Evolutionary conservation across 805 yeast species (phyloP), one percentile per base, ranked within the genome.

Genomic region (Cyberlindnera misumaiensis): DNA sequence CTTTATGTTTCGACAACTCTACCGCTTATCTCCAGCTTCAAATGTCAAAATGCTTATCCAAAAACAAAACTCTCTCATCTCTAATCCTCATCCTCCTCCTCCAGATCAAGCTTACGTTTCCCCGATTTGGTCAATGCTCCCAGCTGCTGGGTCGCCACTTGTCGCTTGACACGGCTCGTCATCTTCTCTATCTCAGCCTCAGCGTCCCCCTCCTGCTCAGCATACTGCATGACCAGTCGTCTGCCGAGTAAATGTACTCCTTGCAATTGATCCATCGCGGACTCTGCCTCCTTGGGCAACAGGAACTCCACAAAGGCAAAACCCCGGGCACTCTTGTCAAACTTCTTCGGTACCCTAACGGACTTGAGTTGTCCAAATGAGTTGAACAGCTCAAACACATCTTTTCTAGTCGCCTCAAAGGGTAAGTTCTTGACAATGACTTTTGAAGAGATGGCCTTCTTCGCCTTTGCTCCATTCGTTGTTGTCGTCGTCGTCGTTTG

Each of bases 181-280:
- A 93, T 84, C 58, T 80, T 77, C 28, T 80, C 88, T 48, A 90
- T 88, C 61, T 89, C 96, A 36, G 76, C 90, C 60, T 93, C 97
- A 11, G 86, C 95, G 58, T 85, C 77, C 30, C 70, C 81, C 25
- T 89, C 75, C 44, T 73, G 76, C 55, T 86, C 82, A 12, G 97
- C 98, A 55, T 74, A 89, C 58, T 90, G 94, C 80, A 93, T 79
- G 11, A 90, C 96, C 48, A 93, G 69, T 48, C 96, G 75, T 66
- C 98, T 83, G 26, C 98, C 98, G 36, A 93, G 72, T 64, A 93
- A 81, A 72, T 93, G 98, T 3, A 94, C 96, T 44, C 98, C 98
- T 58, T 81, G 83, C 47, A 93, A 73, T 58, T 89, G 90, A 51
- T 82, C 80, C 90, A 93, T 83, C 11, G 97, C 98, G 56, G 71